Evolutionary conservation across 2,329 filamentous ascomycete species (phyloP), one percentile per base, ranked within the genome.

Genomic region (Pseudogymnoascus sp.): DNA sequence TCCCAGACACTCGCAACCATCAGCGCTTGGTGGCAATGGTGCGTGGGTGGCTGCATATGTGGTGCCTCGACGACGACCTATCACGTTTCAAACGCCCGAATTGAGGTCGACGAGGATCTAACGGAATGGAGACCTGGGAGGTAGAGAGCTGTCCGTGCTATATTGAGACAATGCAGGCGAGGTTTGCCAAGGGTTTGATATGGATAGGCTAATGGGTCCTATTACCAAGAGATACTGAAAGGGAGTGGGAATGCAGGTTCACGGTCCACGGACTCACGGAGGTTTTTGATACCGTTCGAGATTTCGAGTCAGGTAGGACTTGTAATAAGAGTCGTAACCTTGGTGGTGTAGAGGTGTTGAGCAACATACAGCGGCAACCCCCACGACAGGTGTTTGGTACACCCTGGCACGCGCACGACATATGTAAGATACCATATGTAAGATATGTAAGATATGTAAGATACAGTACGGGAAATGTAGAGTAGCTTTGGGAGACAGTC

Each of bases 11-110:
- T 6, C 8, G 9, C 43, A 54, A 32, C 47, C 47, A 54, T 54
- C 47, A 54, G 47, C 47, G 47, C 47, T 54, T 54, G 47, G 47
- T 54, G 47, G 47, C 47, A 25, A 20, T 54, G 47, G 16, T 54
- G 47, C 47, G 47, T 54, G 47, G 47, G 47, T 54, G 47, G 47
- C 47, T 54, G 47, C 47, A 54, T 54, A 54, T 54, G 47, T n/a
- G 18, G 47, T 54, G 43, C 14, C 47, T 54, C n/a, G 9, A 32
- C 9, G 8, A 54, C 28, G 47, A 16, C 47, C 47, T 54, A 54
- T 54, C 47, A 54, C 47, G 47, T 54, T 54, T 54, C 47, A 12
- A 32, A 54, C 47, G 28, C 47, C 47, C 47, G 4, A 4, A 4
- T 18, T 54, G 47, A 54, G 43, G 25, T 16, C 8, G 47, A 4